Percentiles rank a stretch among this genome's conserved stretches.
These are phyloP conservation scores for Aspergillus sp. DNA, from an alignment of 2,329 filamentous ascomycete species.

Conservation along the genomic window DNA sequence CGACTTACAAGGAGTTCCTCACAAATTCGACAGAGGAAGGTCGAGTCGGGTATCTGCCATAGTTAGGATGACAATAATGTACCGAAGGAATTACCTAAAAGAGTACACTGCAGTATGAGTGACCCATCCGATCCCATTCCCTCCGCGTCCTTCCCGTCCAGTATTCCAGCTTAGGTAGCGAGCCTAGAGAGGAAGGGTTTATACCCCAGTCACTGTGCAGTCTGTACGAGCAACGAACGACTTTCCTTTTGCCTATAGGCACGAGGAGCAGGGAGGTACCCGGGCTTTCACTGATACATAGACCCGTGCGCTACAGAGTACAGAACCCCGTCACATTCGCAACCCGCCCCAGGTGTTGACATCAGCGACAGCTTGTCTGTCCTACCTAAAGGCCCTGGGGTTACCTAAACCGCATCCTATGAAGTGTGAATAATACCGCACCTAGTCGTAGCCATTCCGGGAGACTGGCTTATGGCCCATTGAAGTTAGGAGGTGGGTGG, in stretches of 20 bases:
- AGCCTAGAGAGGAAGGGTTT: too few relatives aligned
- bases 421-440: neutral
- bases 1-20: neutral
- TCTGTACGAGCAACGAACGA: too few relatives aligned
- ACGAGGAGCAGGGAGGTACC: too few relatives aligned
- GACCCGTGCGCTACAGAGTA: neutral
- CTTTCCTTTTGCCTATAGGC: too few relatives aligned
- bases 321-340: neutral
- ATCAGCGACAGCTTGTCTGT: neutral
- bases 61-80: neutral
- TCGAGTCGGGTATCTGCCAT: neutral
- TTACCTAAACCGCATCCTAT: neutral
- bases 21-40: neutral
- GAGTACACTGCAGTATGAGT: neutral
- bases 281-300: too few relatives aligned
- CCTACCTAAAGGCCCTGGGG: neutral
- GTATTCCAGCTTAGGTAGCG: too few relatives aligned
- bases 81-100: neutral
- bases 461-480: too few relatives aligned
- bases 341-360: neutral
- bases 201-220: too few relatives aligned
- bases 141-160: too few relatives aligned
- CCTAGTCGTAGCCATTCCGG: neutral
- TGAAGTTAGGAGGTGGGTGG: neutral
- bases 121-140: neutral